Evolutionary conservation across 73 alveolate genomes (phyloP).

Genomic region (Paramecium octaurelia): DNA sequence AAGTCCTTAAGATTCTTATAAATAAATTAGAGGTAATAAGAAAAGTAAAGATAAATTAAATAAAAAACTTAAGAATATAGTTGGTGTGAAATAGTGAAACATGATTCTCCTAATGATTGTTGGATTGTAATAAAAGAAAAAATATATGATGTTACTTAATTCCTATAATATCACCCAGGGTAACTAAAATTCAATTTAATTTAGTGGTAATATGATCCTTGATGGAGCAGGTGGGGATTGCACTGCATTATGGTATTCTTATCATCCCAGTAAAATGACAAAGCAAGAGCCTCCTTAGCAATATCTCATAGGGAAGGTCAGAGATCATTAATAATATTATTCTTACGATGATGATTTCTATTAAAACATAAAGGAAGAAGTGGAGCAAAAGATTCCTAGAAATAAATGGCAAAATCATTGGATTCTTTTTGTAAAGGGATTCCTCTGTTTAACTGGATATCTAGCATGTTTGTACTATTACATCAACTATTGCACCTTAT

Average conservation of each 20-base stretch:
- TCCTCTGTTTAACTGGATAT: slow-evolving; percentile 52
- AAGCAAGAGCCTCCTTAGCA: slow-evolving; percentile 62
- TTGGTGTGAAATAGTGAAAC: slow-evolving; percentile 77
- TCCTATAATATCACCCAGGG: slow-evolving; percentile 79
- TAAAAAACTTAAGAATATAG: slow-evolving; percentile 43
- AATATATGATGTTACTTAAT: slow-evolving; percentile 78
- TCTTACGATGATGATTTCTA: slow-evolving; percentile 73
- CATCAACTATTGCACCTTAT: slow-evolving; percentile 46
- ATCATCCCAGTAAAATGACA: slow-evolving; percentile 66
- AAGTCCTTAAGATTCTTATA: slow-evolving; percentile 39
- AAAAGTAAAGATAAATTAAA: background rate
- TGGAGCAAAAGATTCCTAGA: slow-evolving; percentile 68
- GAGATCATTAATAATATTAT: slow-evolving; percentile 76
- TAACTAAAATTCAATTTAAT: background rate
- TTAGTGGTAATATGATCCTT: slow-evolving; percentile 72
- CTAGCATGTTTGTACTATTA: slow-evolving; percentile 47
- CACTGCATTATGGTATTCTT: slow-evolving; percentile 80
- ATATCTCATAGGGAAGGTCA: slow-evolving; percentile 72
- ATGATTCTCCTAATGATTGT: slow-evolving; percentile 74
- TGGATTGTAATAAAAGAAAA: slow-evolving; percentile 80
- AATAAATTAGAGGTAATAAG: background rate
- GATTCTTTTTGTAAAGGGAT: slow-evolving; percentile 60
- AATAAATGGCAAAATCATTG: slow-evolving; percentile 66
- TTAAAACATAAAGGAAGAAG: slow-evolving; percentile 65
- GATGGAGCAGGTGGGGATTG: slow-evolving; percentile 91